Conservation (phyloP, 2,329 filamentous ascomycete genomes). For the Xenoacremonium recifei region DNA sequence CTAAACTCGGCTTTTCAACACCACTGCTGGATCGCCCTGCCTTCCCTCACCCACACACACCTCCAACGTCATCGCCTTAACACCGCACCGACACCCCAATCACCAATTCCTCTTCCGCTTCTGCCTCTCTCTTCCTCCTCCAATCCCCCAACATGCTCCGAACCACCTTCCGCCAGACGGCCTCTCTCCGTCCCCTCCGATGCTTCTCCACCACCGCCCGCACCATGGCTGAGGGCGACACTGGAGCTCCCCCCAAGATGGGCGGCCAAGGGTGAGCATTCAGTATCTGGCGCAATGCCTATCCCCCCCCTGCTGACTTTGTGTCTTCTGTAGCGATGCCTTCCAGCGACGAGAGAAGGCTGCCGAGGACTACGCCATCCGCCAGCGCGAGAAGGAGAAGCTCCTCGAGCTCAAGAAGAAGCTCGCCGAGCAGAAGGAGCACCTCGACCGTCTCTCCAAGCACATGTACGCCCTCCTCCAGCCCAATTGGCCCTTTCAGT, state of each 20-base stretch:
- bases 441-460: slow-evolving; percentile 80
- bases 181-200: slow-evolving; percentile 51
- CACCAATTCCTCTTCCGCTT: slow-evolving; percentile 16
- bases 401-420: slow-evolving; percentile 71
- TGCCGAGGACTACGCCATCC: slow-evolving; percentile 80
- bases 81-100: slow-evolving; percentile 6
- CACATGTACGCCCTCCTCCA: slow-evolving; percentile 66
- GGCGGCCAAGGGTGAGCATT: slow-evolving; percentile 49
- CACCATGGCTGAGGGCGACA: slow-evolving; percentile 69
- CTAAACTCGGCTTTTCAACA: slow-evolving; percentile 9
- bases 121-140: slow-evolving; percentile 8
- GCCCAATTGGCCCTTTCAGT: slow-evolving; percentile 6
- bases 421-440: slow-evolving; percentile 74
- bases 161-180: slow-evolving; percentile 57
- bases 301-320: background rate
- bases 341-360: slow-evolving; percentile 93
- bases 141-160: slow-evolving; percentile 59
- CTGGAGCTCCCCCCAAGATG: slow-evolving; percentile 56
- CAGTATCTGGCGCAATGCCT: slow-evolving; percentile 3
- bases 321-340: slow-evolving; percentile 68
- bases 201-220: slow-evolving; percentile 64
- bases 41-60: slow-evolving; percentile 13
- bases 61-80: slow-evolving; percentile 27
- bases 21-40: slow-evolving; percentile 1
- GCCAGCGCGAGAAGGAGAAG: slow-evolving; percentile 88